Conservation (phyloP, 305 asterid genomes). For the Striga hermonthica region DNA sequence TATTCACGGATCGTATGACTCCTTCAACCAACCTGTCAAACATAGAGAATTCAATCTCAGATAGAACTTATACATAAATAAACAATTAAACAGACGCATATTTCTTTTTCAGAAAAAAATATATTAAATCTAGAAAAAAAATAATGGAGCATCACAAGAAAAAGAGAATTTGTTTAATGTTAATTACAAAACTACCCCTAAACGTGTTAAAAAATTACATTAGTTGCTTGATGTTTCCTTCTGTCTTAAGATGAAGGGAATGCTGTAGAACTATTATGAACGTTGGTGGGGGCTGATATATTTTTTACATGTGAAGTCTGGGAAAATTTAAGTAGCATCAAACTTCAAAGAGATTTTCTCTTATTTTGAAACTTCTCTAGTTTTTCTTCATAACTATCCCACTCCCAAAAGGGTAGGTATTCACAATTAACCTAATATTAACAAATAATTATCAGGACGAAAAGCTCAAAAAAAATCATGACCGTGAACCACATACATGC, state of each 20-base stretch:
- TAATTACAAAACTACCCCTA: background rate
- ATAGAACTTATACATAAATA: constrained; percentile 3
- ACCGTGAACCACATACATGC: background rate
- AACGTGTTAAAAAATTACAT: background rate
- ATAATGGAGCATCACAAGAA: background rate
- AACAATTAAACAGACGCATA: background rate
- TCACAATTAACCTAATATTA: background rate
- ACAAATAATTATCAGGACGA: background rate
- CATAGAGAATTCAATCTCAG: constrained; percentile 28
- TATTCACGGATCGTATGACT: constrained; percentile 76
- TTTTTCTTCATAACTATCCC: background rate
- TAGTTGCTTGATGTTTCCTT: background rate
- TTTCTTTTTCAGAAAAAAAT: background rate
- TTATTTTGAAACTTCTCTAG: background rate
- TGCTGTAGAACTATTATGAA: no score
- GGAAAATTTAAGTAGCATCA: no score
- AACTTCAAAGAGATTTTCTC: no score
- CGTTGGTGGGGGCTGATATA: no score
- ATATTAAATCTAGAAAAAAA: no score
- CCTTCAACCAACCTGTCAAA: constrained; percentile 85
- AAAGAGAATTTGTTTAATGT: background rate
- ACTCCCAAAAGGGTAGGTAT: background rate
- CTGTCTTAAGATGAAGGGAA: background rate
- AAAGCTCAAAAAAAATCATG: constrained; percentile 10
- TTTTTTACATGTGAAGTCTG: no score